These are phyloP conservation scores for Termitomyces sp. DNA, from an alignment of 768 basidiomycete genomes.

Conservation along the genomic window DNA sequence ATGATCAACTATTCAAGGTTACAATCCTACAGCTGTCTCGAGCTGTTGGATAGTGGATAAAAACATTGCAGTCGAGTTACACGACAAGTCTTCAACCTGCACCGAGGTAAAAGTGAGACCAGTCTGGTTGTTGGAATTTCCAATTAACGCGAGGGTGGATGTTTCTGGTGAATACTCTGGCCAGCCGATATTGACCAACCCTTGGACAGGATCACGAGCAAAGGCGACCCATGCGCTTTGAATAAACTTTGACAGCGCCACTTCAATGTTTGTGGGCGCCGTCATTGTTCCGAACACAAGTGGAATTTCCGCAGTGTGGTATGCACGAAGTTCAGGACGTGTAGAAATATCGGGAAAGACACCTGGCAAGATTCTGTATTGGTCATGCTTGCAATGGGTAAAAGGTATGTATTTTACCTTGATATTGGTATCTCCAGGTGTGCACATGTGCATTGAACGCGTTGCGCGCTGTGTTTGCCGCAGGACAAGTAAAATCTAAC, in stretches of 20 bases:
- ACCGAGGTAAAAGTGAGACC: slow-evolving; percentile 1
- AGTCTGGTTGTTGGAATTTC: slow-evolving; percentile 10
- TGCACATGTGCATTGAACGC: slow-evolving; percentile 10
- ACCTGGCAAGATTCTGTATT: slow-evolving; percentile 13
- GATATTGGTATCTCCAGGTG: slow-evolving; percentile 17
- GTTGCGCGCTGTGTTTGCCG: slow-evolving; percentile 2
- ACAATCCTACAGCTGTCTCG: neutral
- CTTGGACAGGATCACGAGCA: slow-evolving; percentile 32
- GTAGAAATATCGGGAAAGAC: slow-evolving; percentile 34
- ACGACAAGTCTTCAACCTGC: neutral
- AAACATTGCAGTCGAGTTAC: neutral
- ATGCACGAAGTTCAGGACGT: slow-evolving; percentile 30
- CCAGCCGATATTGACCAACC: slow-evolving; percentile 23
- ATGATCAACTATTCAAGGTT: too few relatives aligned
- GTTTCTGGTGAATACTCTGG: slow-evolving; percentile 16
- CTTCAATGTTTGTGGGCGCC: slow-evolving; percentile 19
- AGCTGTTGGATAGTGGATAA: neutral
- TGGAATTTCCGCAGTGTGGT: slow-evolving; percentile 35
- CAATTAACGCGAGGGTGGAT: slow-evolving; percentile 10
- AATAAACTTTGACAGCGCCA: slow-evolving; percentile 30
- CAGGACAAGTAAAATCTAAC: slow-evolving; percentile 16
- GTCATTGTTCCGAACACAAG: slow-evolving; percentile 32
- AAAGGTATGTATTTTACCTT: slow-evolving; percentile 16
- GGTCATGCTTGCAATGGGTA: slow-evolving; percentile 21
- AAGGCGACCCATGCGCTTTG: slow-evolving; percentile 39